A percentile compares a stretch with the other conserved stretches of the same genome.
Evolutionary conservation across 805 yeast genomes (phyloP).

Genomic region (Candida tibetensis): DNA sequence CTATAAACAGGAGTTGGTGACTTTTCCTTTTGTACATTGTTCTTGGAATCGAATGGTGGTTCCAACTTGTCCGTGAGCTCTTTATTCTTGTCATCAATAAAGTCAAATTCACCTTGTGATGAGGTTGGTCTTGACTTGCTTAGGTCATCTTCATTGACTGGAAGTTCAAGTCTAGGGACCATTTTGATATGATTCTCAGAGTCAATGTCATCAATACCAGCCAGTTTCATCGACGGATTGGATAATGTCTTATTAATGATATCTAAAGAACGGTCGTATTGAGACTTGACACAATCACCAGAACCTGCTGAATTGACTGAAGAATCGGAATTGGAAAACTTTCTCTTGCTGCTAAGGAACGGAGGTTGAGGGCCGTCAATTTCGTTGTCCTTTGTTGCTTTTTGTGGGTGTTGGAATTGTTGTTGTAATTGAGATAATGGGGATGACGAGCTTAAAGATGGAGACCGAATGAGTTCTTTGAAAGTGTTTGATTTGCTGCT

Average conservation of each 20-base stretch:
- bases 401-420: constrained; percentile 9
- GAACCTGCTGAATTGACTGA: constrained; percentile 8
- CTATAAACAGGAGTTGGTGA: background rate
- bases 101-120: constrained; percentile 6
- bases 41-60: constrained; percentile 2
- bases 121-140: constrained; percentile 4
- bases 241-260: constrained; percentile 13
- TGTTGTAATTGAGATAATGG: constrained; percentile 15
- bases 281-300: constrained; percentile 4
- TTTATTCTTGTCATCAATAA: background rate
- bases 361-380: constrained; percentile 6
- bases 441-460: constrained; percentile 11
- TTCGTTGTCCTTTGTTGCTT: constrained; percentile 1
- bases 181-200: constrained; percentile 2
- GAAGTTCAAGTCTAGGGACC: background rate
- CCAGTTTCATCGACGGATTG: constrained; percentile 8
- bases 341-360: constrained; percentile 1
- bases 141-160: background rate
- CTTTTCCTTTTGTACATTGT: background rate
- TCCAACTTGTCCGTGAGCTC: background rate
- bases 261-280: constrained; percentile 9
- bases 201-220: constrained; percentile 1
- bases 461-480: constrained; percentile 13
- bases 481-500: constrained; percentile 11
- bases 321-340: constrained; percentile 1